Base-by-base conservation (phyloP, 2,329 filamentous ascomycete species). In the Periconia digitata region DNA sequence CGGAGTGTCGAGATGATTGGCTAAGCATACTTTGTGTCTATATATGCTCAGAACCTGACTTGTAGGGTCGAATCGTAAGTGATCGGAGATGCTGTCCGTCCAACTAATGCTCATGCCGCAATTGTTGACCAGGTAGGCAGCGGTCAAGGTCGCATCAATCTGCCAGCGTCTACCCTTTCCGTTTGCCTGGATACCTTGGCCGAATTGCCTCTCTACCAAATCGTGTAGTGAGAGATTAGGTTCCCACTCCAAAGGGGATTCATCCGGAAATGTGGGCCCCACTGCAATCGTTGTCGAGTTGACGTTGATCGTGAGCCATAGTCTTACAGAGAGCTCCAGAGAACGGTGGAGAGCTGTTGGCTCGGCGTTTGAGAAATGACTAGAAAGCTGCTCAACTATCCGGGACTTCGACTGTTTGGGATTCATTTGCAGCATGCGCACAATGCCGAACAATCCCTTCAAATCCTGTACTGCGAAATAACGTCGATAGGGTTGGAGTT, bases 301-400 rank as follows among this genome's bases (percentile, higher is more conserved):
- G 8, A 54, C 35, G 40, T 54, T 51, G 27, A 56, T 21, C 2
- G 46, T 52, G 20, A 54, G 43, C 54, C 51, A 56, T 18, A 56
- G 6, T 3, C 51, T 48, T 21, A 52, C 39, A 2, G 46, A 43
- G 6, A 56, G 42, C 39, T 54, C 54, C 5, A 56, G 3, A 1
- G 49, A 56, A 3, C 47, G 48, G 10, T 40, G 43, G 13, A 56
- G 43, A 7, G 51, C 22, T 15, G 29, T 21, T 29, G 16, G 16
- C 12, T 43, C 44, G 18, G 36, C 21, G 27, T 47, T 50, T 13
- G 45, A 29, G 37, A 36, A 47, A 7, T 24, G 10, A 6, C 6
- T 24, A 4, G 37, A 43, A 7, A 40, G 17, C 16, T 15, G 23
- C 13, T 32, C 39, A 21, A 46, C 8, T 20, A 45, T 16, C 15